A percentile compares a stretch with the other conserved stretches of the same genome.
Conservation (phyloP, 169 alveolate species). For the Cystoisospora suis region DNA sequence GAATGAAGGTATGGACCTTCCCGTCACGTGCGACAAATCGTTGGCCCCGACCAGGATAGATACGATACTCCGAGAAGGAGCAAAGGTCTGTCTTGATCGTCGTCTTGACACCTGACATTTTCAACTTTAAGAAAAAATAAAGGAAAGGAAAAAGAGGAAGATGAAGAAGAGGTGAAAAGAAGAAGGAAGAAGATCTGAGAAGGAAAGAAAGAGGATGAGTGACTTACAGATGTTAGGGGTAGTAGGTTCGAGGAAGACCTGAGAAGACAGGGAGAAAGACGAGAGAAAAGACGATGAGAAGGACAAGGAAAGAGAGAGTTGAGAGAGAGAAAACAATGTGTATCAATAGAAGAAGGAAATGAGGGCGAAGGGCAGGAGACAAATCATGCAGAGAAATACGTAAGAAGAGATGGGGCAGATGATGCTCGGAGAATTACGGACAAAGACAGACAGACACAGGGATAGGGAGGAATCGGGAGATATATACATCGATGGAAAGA, state of each 20-base stretch:
- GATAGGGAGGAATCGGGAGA: no score
- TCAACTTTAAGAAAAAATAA: not conserved
- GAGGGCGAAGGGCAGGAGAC: no score
- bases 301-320: not conserved
- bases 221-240: not conserved
- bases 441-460: no score
- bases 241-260: not conserved
- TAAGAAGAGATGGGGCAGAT: no score
- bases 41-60: conserved; percentile 98
- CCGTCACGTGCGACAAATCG: conserved; percentile 96
- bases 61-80: conserved; percentile 95
- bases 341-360: no score
- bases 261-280: not conserved
- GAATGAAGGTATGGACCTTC: conserved; percentile 87
- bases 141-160: no score
- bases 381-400: no score
- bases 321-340: no score
- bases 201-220: not conserved
- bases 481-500: no score
- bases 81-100: conserved; percentile 95
- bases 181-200: not conserved
- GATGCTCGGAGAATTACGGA: no score
- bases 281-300: not conserved
- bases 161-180: not conserved
- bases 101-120: conserved; percentile 64